Percentiles rank a stretch among this genome's conserved stretches.
Evolutionary conservation across 2,329 filamentous ascomycete species (phyloP).

Genomic region (Beauveria pseudobassiana): DNA sequence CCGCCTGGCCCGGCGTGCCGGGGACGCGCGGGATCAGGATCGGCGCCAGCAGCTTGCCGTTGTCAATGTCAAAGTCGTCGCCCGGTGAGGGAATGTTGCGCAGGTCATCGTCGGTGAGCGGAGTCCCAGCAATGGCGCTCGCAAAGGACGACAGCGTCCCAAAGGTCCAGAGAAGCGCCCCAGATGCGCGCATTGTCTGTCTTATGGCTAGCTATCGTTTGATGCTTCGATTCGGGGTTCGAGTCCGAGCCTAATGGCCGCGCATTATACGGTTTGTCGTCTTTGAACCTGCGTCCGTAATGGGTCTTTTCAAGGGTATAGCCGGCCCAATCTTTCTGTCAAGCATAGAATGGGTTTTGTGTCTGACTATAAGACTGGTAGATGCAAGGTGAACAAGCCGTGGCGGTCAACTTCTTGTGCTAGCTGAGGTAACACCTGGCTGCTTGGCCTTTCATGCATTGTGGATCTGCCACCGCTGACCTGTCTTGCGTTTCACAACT

Average conservation of each 20-base stretch:
- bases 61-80: conserved; percentile 69
- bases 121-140: conserved; percentile 32
- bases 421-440: conserved; percentile 3
- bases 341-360: not conserved
- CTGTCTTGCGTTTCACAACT: too few relatives aligned
- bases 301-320: not conserved
- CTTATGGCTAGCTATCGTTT: not conserved
- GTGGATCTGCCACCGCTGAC: not conserved
- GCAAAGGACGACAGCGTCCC: conserved; percentile 14
- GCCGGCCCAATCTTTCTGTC: not conserved
- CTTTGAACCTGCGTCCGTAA: not conserved
- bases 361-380: not conserved
- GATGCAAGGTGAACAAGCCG: not conserved
- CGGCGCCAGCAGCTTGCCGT: conserved; percentile 70
- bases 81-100: conserved; percentile 63
- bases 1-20: conserved; percentile 67
- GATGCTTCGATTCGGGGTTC: not conserved
- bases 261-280: not conserved
- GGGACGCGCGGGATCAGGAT: conserved; percentile 85
- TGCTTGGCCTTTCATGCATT: not conserved
- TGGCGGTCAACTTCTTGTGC: not conserved
- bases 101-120: conserved; percentile 69
- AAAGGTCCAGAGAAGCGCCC: conserved; percentile 5
- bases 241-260: not conserved
- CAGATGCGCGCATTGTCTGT: conserved; percentile 2